Percentiles rank a stretch among this genome's conserved stretches.
These are phyloP conservation scores for Hirschfeldia incana DNA, from an alignment of 345 rosid genomes.

Conservation along the genomic window DNA sequence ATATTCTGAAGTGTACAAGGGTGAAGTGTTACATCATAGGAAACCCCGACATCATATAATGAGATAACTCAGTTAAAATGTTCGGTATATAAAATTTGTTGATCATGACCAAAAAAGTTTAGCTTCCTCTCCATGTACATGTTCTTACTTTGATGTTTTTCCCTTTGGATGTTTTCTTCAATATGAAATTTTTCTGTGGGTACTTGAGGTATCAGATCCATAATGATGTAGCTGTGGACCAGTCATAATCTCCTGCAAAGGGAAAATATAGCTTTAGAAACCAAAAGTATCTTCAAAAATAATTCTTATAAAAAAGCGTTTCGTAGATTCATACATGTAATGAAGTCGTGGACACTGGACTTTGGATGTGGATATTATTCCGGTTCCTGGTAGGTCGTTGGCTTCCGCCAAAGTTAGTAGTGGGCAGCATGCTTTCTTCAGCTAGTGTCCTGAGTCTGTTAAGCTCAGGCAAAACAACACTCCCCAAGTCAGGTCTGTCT, in stretches of 20 bases:
- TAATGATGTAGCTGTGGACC: slow-evolving; percentile 39
- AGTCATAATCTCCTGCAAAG: slow-evolving; percentile 48
- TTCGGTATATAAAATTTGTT: not conserved
- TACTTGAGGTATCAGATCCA: slow-evolving; percentile 40
- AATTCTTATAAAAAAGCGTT: not conserved
- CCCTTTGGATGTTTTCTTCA: not conserved
- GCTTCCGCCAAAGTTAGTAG: slow-evolving; percentile 18
- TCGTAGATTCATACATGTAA: slow-evolving; percentile 37
- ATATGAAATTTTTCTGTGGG: not conserved
- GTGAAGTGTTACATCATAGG: not conserved
- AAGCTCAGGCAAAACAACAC: slow-evolving; percentile 65
- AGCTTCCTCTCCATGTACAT: not conserved
- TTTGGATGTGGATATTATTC: slow-evolving; percentile 3
- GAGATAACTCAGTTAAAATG: not conserved
- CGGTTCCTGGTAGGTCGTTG: slow-evolving; percentile 19
- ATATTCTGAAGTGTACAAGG: slow-evolving; percentile 4
- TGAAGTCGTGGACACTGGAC: slow-evolving; percentile 36
- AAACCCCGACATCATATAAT: slow-evolving; percentile 7
- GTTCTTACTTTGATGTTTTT: not conserved
- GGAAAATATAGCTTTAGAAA: slow-evolving; percentile 1
- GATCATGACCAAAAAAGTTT: not conserved
- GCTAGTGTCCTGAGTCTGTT: slow-evolving; percentile 64
- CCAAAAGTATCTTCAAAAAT: not conserved
- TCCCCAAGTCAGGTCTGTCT: slow-evolving; percentile 88
- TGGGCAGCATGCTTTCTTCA: slow-evolving; percentile 38